A percentile compares a stretch with the other conserved stretches of the same genome.
These are phyloP conservation scores for Polytolypa hystricis DNA, from an alignment of 2,329 filamentous ascomycete genomes.

Conservation along the genomic window DNA sequence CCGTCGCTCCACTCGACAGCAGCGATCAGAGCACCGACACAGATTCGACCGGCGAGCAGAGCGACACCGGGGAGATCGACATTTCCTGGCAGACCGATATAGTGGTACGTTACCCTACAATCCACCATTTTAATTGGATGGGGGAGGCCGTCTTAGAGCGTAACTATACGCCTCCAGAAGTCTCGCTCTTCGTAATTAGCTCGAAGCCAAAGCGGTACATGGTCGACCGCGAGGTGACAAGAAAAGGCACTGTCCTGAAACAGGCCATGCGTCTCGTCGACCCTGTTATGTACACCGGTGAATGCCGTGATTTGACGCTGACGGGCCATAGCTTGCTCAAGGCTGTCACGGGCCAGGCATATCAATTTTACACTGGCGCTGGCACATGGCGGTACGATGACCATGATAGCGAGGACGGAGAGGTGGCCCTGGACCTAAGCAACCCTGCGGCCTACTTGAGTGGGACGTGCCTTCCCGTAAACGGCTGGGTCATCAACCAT, in stretches of 20 bases:
- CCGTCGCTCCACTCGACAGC: background rate
- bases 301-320: constrained; percentile 1
- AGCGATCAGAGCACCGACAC: background rate
- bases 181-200: constrained; percentile 10
- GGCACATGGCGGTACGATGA: constrained; percentile 10
- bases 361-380: constrained; percentile 9
- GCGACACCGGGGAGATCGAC: background rate
- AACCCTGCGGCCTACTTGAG: constrained; percentile 4
- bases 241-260: constrained; percentile 1
- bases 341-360: constrained; percentile 8
- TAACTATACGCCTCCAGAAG: constrained; percentile 11
- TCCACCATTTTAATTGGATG: constrained; percentile 14
- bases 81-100: background rate
- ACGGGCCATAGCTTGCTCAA: constrained; percentile 6
- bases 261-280: constrained; percentile 12
- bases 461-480: constrained; percentile 9
- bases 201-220: constrained; percentile 8
- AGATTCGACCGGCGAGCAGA: too few relatives aligned
- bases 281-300: constrained; percentile 10
- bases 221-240: background rate
- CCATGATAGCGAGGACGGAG: background rate
- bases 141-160: constrained; percentile 8
- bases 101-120: background rate
- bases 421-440: constrained; percentile 4
- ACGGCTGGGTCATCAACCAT: constrained; percentile 8